phyloP scores from a whole-genome alignment of 768 basidiomycete genomes.

The Amanita exitialis region DNA sequence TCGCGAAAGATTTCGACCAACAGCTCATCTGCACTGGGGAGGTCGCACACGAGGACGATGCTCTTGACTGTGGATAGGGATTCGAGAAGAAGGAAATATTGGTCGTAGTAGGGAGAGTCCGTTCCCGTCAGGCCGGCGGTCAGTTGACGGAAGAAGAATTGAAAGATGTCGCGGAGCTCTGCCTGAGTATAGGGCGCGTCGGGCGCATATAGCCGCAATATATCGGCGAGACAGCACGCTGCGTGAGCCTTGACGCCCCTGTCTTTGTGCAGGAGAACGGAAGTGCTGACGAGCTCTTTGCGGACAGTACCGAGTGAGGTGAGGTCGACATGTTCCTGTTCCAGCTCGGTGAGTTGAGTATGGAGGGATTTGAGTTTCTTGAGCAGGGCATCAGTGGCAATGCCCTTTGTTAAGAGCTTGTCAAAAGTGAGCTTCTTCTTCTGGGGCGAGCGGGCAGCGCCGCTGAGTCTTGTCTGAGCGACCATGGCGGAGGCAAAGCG shows the following conservation, averaged over 20 bases:
- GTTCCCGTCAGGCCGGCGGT: constrained; percentile 60
- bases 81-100: constrained; percentile 94
- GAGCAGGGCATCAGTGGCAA: constrained; percentile 72
- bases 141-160: constrained; percentile 91
- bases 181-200: constrained; percentile 90
- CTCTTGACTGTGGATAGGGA: constrained; percentile 91
- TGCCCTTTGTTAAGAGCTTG: constrained; percentile 68
- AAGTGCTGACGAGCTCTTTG: constrained; percentile 69
- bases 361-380: constrained; percentile 82
- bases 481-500: constrained; percentile 36
- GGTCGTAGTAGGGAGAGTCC: constrained; percentile 78
- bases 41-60: constrained; percentile 87
- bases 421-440: constrained; percentile 71
- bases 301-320: constrained; percentile 58
- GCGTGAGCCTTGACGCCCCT: constrained; percentile 91
- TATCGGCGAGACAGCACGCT: constrained; percentile 90
- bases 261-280: constrained; percentile 90
- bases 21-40: constrained; percentile 79
- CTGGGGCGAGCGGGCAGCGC: constrained; percentile 28
- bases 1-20: constrained; percentile 76
- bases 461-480: constrained; percentile 59
- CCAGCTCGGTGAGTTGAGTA: constrained; percentile 66
- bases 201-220: constrained; percentile 89
- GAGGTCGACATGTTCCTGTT: constrained; percentile 81
- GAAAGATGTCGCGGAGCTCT: constrained; percentile 92